Percentiles rank a stretch among this genome's conserved stretches.
Conservation (phyloP, 1,284 basidiomycete species). For the Puccinia hordei region DNA sequence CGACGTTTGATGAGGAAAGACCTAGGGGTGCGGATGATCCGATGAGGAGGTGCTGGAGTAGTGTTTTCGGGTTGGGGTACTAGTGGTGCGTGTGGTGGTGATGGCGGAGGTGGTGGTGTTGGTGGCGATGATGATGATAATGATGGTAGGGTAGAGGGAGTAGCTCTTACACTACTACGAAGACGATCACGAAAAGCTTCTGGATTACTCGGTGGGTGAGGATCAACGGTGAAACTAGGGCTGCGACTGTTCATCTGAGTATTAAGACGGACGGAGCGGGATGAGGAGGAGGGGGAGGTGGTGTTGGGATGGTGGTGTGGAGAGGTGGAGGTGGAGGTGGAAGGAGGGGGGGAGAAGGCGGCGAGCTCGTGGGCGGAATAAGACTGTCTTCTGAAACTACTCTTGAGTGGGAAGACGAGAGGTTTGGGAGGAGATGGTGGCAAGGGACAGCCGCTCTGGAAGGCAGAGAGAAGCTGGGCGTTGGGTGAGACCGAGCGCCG, state of each 20-base stretch:
- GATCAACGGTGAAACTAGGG: conserved; percentile 12
- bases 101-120: not conserved
- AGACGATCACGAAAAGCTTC: not conserved
- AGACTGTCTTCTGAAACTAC: conserved; percentile 41
- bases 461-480: conserved; percentile 23
- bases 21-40: conserved; percentile 43
- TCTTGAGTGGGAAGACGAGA: conserved; percentile 37
- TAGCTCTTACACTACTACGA: conserved; percentile 22
- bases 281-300: not conserved
- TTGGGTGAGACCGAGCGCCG: conserved; percentile 43
- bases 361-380: conserved; percentile 37
- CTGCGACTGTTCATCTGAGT: conserved; percentile 42
- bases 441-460: not conserved
- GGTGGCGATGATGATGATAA: too few relatives aligned
- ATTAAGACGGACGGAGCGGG: conserved; percentile 15
- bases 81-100: not conserved
- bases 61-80: not conserved
- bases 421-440: not conserved
- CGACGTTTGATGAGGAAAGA: conserved; percentile 39
- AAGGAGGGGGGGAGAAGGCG: not conserved
- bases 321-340: not conserved
- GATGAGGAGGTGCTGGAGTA: conserved; percentile 5
- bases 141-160: not conserved
- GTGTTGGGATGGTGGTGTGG: not conserved
- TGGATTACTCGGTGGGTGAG: not conserved